These are phyloP conservation scores for Kodamaea nitidulidarum DNA, from an alignment of 805 yeast species.

Conservation along the genomic window DNA sequence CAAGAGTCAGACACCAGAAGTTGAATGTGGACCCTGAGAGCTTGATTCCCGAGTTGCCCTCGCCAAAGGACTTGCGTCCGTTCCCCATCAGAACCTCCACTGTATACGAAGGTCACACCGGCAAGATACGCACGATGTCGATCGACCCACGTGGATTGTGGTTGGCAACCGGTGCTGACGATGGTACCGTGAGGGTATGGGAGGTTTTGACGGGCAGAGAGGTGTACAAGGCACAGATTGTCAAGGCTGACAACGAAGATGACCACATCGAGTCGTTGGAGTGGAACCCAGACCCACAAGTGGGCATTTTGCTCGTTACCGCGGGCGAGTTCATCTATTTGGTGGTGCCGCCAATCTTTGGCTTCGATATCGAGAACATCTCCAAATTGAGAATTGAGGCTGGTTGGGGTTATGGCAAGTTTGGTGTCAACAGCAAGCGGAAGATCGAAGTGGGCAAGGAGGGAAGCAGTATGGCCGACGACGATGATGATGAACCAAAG, in stretches of 20 bases:
- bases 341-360: slow-evolving; percentile 87
- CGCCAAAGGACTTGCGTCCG: slow-evolving; percentile 94
- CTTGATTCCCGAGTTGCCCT: slow-evolving; percentile 91
- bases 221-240: slow-evolving; percentile 59
- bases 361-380: slow-evolving; percentile 76
- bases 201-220: slow-evolving; percentile 94
- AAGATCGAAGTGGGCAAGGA: slow-evolving; percentile 37
- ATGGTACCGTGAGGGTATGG: slow-evolving; percentile 95
- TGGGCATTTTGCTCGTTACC: slow-evolving; percentile 79
- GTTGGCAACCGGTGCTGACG: slow-evolving; percentile 97
- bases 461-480: slow-evolving; percentile 27
- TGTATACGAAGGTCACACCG: slow-evolving; percentile 76
- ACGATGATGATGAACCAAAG: slow-evolving; percentile 23
- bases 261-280: slow-evolving; percentile 77
- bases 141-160: slow-evolving; percentile 89
- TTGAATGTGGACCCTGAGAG: slow-evolving; percentile 94
- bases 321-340: slow-evolving; percentile 79
- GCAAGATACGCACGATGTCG: slow-evolving; percentile 74
- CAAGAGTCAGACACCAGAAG: slow-evolving; percentile 88
- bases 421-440: slow-evolving; percentile 49
- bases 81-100: slow-evolving; percentile 93
- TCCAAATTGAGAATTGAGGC: slow-evolving; percentile 77
- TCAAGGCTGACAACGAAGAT: slow-evolving; percentile 52
- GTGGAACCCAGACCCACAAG: slow-evolving; percentile 80
- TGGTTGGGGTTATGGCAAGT: slow-evolving; percentile 85